phyloP scores from a whole-genome alignment of 192 early-diverging fungal genomes.

The Backusella australiensis region DNA sequence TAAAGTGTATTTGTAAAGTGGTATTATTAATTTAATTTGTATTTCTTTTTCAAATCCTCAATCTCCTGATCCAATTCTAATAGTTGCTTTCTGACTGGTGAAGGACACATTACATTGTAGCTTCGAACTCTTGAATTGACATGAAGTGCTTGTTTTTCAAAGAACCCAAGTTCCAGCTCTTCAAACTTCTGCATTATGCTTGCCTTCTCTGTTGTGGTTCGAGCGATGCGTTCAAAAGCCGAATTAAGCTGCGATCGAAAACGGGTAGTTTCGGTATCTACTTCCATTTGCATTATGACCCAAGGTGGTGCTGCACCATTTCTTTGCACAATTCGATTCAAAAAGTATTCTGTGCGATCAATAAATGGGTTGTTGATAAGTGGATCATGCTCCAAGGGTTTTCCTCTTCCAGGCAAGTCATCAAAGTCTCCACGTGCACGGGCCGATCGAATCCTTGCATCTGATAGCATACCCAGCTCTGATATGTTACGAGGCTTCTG shows the following conservation, averaged over 20 bases:
- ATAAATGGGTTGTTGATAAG: conserved; percentile 26
- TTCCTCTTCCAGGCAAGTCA: conserved; percentile 24
- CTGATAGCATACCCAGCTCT: conserved; percentile 18
- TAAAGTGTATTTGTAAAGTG: not conserved
- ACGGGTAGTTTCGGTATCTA: conserved; percentile 14
- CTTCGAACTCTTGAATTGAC: conserved; percentile 23
- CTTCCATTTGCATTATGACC: conserved; percentile 26
- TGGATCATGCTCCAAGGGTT: conserved; percentile 20
- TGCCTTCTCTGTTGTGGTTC: not conserved
- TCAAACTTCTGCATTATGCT: not conserved
- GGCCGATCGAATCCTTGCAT: conserved; percentile 22
- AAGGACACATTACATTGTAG: conserved; percentile 33
- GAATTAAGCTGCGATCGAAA: conserved; percentile 9
- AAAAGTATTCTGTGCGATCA: conserved; percentile 32
- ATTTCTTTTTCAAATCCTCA: not conserved
- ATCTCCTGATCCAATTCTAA: not conserved
- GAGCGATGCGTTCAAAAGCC: conserved; percentile 6
- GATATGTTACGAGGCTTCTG: not conserved
- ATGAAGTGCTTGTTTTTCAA: conserved; percentile 2
- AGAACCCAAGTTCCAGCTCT: conserved; percentile 1
- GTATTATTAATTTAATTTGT: not conserved
- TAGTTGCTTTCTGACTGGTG: conserved; percentile 6
- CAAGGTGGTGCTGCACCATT: conserved; percentile 31
- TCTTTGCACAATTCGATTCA: conserved; percentile 30
- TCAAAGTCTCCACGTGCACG: conserved; percentile 28